Evolutionary conservation across 495 filamentous ascomycete species (phyloP).

Genomic region (Aspergillus funiculosus): DNA sequence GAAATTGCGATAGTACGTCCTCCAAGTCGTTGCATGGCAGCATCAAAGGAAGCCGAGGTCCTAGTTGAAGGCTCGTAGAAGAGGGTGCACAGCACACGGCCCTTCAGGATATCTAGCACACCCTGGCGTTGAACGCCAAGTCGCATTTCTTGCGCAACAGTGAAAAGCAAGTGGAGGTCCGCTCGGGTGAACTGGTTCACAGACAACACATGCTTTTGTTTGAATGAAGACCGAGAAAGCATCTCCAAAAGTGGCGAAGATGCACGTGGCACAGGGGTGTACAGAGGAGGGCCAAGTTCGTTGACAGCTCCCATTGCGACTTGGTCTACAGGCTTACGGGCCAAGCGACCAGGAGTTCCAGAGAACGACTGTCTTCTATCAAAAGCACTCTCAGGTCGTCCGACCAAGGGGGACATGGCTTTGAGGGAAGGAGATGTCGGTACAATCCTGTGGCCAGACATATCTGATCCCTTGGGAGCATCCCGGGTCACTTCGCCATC

Average conservation of each 20-base stretch:
- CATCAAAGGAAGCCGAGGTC: constrained; percentile 93
- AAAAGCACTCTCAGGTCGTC: constrained; percentile 41
- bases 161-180: constrained; percentile 89
- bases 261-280: constrained; percentile 36
- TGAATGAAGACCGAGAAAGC: constrained; percentile 75
- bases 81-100: constrained; percentile 78
- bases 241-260: constrained; percentile 62
- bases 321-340: constrained; percentile 30
- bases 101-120: constrained; percentile 78
- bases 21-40: constrained; percentile 95
- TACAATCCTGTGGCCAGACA: constrained; percentile 63
- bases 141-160: constrained; percentile 93
- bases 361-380: constrained; percentile 41
- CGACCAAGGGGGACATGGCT: constrained; percentile 41
- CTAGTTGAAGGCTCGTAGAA: constrained; percentile 98
- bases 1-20: constrained; percentile 73
- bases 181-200: constrained; percentile 81
- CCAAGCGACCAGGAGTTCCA: constrained; percentile 36
- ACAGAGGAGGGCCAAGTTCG: constrained; percentile 51
- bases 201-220: constrained; percentile 77
- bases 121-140: constrained; percentile 87
- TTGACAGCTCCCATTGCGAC: constrained; percentile 29
- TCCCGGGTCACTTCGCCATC: constrained; percentile 60
- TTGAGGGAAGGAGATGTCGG: constrained; percentile 52
- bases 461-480: constrained; percentile 60